Evolutionary conservation across 208 protist species (phyloP).

Genomic region (Acanthamoeba healyi): DNA sequence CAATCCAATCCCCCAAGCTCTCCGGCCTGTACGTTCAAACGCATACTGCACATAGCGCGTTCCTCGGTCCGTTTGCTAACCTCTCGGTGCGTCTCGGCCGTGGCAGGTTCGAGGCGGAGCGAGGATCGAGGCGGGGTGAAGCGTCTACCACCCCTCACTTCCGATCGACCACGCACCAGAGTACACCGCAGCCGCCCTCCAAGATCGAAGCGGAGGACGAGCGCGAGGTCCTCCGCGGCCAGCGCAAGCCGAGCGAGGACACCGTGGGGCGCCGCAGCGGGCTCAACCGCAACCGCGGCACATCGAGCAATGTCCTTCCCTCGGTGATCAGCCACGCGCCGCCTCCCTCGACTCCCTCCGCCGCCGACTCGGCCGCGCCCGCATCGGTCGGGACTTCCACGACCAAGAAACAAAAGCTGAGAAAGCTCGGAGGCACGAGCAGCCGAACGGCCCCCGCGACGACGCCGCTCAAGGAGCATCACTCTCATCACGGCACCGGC

Average conservation of each 20-base stretch:
- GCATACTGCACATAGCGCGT: not conserved
- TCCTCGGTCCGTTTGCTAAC: not conserved
- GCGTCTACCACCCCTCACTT: not conserved
- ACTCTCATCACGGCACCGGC: not conserved
- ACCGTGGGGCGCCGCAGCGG: not conserved
- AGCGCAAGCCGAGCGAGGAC: conserved; percentile 3
- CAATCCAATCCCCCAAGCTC: not conserved
- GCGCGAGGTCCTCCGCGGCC: not conserved
- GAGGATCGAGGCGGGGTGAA: not conserved
- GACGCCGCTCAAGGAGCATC: not conserved
- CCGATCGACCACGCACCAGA: not conserved
- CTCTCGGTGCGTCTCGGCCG: not conserved
- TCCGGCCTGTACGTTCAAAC: not conserved
- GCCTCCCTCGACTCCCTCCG: too few species aligned
- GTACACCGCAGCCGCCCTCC: not conserved
- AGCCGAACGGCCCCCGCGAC: too few species aligned
- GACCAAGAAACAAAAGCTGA: not conserved
- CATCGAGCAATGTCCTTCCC: not conserved
- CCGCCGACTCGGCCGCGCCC: not conserved
- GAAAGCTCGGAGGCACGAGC: not conserved
- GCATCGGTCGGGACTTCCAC: not conserved
- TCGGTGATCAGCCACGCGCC: not conserved
- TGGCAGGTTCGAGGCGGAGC: not conserved
- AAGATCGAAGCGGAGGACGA: conserved; percentile 36
- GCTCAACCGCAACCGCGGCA: not conserved